Conservation (phyloP, 176 grass and related monocot genomes). For the Triticum dicoccoides region DNA sequence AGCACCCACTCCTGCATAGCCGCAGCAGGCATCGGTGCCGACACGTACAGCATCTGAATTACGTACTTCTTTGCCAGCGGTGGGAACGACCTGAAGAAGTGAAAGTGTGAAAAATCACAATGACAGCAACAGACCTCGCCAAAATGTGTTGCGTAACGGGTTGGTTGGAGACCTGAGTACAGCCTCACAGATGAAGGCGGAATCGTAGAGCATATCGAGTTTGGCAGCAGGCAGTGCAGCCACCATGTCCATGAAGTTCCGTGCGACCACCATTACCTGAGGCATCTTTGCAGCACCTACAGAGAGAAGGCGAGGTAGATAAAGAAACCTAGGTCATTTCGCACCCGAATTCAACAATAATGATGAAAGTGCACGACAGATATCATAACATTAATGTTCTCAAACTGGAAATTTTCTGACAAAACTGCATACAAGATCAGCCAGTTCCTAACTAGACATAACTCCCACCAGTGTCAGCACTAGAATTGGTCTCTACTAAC, state of each 20-base stretch:
- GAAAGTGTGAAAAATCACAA: not conserved
- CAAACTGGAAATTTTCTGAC: not conserved
- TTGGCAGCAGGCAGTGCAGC: constrained; percentile 69
- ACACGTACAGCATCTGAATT: constrained; percentile 78
- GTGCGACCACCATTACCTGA: constrained; percentile 78
- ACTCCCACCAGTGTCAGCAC: no score
- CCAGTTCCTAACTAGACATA: not conserved
- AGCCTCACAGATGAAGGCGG: constrained; percentile 90
- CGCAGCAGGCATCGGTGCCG: constrained; percentile 37
- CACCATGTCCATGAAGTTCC: constrained; percentile 99
- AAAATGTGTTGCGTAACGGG: not conserved
- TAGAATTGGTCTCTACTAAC: no score
- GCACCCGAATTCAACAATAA: not conserved
- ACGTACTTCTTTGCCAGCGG: constrained; percentile 86
- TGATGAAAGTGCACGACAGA: not conserved
- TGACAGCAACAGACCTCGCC: not conserved
- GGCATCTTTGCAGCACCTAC: constrained; percentile 59
- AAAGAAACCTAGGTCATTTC: not conserved
- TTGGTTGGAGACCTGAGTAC: constrained; percentile 56
- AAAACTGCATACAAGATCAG: not conserved
- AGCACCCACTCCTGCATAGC: constrained; percentile 92
- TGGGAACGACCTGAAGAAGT: constrained; percentile 56
- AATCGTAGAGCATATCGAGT: constrained; percentile 81
- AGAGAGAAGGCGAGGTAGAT: not conserved
- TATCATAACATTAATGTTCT: not conserved